A percentile compares a stretch with the other conserved stretches of the same genome.
Evolutionary conservation across 208 protist genomes (phyloP).

Genomic region (Entamoeba moshkovskii): DNA sequence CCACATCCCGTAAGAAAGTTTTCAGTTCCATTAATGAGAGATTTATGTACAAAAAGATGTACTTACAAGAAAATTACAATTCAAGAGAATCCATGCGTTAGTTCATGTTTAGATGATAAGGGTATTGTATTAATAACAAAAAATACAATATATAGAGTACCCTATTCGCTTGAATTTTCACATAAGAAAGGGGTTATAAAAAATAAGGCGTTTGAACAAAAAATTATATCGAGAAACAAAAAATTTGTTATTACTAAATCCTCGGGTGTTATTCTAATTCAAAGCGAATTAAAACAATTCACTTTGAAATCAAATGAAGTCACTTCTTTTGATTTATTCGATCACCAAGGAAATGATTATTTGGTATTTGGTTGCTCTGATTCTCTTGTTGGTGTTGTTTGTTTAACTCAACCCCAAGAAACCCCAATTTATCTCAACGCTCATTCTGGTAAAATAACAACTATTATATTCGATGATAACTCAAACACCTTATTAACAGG

Average conservation of each 20-base stretch:
- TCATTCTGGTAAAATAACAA: neutral
- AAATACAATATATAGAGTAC: neutral
- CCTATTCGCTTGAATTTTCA: neutral
- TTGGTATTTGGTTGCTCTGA: neutral
- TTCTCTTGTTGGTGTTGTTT: neutral
- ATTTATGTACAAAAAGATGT: neutral
- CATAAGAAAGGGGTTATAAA: neutral
- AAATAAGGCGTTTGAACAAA: neutral
- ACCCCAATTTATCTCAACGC: neutral
- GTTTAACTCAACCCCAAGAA: neutral
- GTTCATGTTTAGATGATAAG: neutral
- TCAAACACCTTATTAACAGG: neutral
- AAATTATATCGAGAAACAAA: neutral
- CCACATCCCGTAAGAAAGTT: neutral
- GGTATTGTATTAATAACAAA: neutral
- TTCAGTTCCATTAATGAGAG: neutral
- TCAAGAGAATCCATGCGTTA: neutral
- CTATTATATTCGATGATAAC: neutral
- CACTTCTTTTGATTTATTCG: neutral
- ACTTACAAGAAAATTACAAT: neutral
- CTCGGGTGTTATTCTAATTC: neutral
- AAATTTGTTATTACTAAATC: neutral
- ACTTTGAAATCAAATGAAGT: neutral
- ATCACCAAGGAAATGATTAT: neutral
- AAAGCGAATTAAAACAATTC: neutral